Conservation (phyloP, 495 filamentous ascomycete genomes). For the Penicillium bialowiezense region DNA sequence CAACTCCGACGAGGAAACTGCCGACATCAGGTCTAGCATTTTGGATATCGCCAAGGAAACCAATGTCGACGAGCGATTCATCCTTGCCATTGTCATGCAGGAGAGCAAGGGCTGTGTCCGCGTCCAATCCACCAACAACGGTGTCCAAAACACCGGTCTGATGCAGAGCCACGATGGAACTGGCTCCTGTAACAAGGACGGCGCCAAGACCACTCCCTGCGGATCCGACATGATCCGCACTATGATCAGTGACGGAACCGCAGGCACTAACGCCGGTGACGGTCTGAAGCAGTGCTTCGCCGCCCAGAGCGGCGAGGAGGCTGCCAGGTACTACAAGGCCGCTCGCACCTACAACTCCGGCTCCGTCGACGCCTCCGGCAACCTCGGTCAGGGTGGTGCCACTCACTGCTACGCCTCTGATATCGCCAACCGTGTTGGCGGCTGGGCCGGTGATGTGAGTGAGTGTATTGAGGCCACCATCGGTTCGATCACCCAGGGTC, state of each 20-base stretch:
- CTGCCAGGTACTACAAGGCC: constrained; percentile 44
- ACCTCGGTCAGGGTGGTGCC: constrained; percentile 48
- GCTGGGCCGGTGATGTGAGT: constrained; percentile 38
- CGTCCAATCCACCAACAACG: constrained; percentile 43
- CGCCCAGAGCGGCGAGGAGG: constrained; percentile 26
- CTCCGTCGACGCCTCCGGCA: constrained; percentile 38
- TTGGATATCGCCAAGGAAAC: constrained; percentile 27
- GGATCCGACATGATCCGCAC: constrained; percentile 36
- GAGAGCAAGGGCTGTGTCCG: constrained; percentile 58
- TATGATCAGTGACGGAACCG: constrained; percentile 50
- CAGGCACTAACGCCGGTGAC: constrained; percentile 37
- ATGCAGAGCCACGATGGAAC: constrained; percentile 54
- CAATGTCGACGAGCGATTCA: constrained; percentile 54
- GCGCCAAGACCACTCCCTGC: constrained; percentile 40
- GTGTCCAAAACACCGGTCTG: constrained; percentile 51
- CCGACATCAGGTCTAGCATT: constrained; percentile 38
- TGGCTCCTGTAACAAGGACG: constrained; percentile 42
- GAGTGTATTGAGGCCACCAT: constrained; percentile 16
- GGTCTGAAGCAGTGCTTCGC: constrained; percentile 41
- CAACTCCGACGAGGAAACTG: constrained; percentile 42
- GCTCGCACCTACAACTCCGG: constrained; percentile 60
- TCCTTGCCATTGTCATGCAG: constrained; percentile 58
- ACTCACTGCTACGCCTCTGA: constrained; percentile 58
- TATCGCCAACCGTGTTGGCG: constrained; percentile 54
- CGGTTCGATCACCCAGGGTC: constrained; percentile 5